Percentiles rank a stretch among this genome's conserved stretches.
These are phyloP conservation scores for Saccharomycopsis oosterbeekiorum DNA, from an alignment of 805 yeast genomes.

Conservation along the genomic window DNA sequence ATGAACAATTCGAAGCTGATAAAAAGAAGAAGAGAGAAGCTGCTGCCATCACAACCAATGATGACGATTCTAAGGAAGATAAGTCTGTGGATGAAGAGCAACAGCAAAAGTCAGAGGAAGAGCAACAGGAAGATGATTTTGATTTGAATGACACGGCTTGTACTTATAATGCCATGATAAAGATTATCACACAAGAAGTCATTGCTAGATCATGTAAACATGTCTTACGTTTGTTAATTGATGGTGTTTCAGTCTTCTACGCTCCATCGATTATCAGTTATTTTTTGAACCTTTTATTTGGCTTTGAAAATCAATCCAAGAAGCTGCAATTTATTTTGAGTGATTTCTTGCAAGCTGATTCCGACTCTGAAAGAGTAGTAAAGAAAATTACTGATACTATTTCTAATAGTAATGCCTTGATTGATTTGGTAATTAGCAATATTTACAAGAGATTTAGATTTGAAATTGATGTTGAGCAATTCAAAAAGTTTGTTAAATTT, in stretches of 20 bases:
- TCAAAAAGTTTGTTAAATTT: slow-evolving; percentile 25
- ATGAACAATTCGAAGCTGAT: slow-evolving; percentile 25
- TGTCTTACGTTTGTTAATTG: slow-evolving; percentile 42
- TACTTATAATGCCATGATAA: slow-evolving; percentile 18
- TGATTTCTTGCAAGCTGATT: slow-evolving; percentile 32
- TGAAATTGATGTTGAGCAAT: slow-evolving; percentile 31
- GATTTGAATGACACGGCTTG: slow-evolving; percentile 2
- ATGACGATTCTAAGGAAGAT: slow-evolving; percentile 16
- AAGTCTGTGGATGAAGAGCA: slow-evolving; percentile 19
- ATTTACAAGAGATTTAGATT: slow-evolving; percentile 57
- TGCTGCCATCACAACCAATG: slow-evolving; percentile 21
- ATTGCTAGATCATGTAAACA: slow-evolving; percentile 76
- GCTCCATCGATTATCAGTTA: slow-evolving; percentile 56
- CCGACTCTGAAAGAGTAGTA: slow-evolving; percentile 21
- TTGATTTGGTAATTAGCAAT: slow-evolving; percentile 35
- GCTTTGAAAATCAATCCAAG: slow-evolving; percentile 33
- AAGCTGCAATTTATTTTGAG: slow-evolving; percentile 35
- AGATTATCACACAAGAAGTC: slow-evolving; percentile 41
- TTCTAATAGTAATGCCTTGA: slow-evolving; percentile 25
- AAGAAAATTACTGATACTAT: neutral
- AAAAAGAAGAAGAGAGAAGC: slow-evolving; percentile 24
- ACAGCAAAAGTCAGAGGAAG: slow-evolving; percentile 19
- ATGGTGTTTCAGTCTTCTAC: slow-evolving; percentile 40
- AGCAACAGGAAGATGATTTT: slow-evolving; percentile 20
- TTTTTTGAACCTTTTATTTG: slow-evolving; percentile 63